phyloP scores from a whole-genome alignment of 2,329 filamentous ascomycete species.

The Lecanicillium sp. region DNA sequence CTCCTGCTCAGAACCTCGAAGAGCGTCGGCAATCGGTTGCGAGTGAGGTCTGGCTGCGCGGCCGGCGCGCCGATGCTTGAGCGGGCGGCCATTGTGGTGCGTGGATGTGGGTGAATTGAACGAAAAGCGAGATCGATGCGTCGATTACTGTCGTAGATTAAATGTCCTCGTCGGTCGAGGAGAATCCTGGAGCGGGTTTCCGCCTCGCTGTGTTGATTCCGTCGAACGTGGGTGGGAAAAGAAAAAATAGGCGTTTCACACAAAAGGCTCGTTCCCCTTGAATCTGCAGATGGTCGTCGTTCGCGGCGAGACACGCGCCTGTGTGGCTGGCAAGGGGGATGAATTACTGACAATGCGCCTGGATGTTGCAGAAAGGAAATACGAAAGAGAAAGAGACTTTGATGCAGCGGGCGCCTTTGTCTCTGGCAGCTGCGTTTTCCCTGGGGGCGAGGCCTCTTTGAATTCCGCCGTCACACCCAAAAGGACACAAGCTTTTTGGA shows the following conservation, averaged over 20 bases:
- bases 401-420: neutral
- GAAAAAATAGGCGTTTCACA: too few relatives aligned
- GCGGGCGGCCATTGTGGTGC: conserved; percentile 19
- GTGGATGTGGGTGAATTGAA: neutral
- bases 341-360: too few relatives aligned
- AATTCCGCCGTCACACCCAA: conserved; percentile 6
- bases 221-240: neutral
- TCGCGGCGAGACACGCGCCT: neutral
- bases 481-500: conserved; percentile 4
- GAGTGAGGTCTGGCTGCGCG: conserved; percentile 52
- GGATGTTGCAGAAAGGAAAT: too few relatives aligned
- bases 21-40: conserved; percentile 86
- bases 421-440: conserved; percentile 3
- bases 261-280: too few relatives aligned
- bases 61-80: conserved; percentile 37
- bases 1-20: conserved; percentile 93
- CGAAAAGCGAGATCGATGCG: neutral
- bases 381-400: neutral
- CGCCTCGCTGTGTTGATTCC: neutral
- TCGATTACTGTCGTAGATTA: neutral
- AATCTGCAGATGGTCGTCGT: neutral
- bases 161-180: neutral
- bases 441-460: neutral
- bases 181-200: neutral
- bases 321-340: neutral